phyloP scores from a whole-genome alignment of 768 basidiomycete species.

The Kwoniella sp. region DNA sequence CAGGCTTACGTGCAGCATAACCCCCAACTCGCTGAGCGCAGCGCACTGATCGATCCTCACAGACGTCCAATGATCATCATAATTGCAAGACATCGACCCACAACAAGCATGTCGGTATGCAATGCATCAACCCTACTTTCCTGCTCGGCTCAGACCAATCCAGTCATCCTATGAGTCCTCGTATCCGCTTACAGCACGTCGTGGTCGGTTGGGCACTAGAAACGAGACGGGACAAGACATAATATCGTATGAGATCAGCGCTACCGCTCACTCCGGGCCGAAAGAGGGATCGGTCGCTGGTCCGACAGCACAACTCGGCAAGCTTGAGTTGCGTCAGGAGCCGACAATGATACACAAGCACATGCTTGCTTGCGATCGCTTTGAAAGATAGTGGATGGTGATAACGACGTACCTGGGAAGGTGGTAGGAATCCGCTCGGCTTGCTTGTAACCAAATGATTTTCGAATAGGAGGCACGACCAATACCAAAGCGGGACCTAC shows the following conservation, averaged over 20 bases:
- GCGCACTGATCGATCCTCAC: no score
- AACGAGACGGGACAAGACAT: neutral
- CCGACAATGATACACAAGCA: no score
- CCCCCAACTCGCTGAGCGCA: no score
- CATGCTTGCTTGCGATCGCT: no score
- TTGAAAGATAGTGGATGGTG: neutral
- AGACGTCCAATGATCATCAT: no score
- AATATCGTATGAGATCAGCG: no score
- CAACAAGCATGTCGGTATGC: neutral
- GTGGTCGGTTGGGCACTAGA: slow-evolving; percentile 70
- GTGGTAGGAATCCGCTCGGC: slow-evolving; percentile 69
- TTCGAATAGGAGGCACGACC: slow-evolving; percentile 75
- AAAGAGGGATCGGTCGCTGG: no score
- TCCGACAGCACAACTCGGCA: no score
- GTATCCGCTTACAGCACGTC: slow-evolving; percentile 71
- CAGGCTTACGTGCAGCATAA: no score
- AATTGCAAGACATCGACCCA: no score
- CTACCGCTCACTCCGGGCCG: no score
- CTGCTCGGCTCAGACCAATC: neutral
- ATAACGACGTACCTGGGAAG: slow-evolving; percentile 68
- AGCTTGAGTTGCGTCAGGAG: no score
- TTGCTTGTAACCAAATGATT: slow-evolving; percentile 69
- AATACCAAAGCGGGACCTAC: slow-evolving; percentile 73
- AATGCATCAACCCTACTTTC: neutral
- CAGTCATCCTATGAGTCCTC: slow-evolving; percentile 60